Evolutionary conservation across 345 rosid species (phyloP), one percentile per base, ranked within the genome.

Genomic region (Hibiscus mutabilis): DNA sequence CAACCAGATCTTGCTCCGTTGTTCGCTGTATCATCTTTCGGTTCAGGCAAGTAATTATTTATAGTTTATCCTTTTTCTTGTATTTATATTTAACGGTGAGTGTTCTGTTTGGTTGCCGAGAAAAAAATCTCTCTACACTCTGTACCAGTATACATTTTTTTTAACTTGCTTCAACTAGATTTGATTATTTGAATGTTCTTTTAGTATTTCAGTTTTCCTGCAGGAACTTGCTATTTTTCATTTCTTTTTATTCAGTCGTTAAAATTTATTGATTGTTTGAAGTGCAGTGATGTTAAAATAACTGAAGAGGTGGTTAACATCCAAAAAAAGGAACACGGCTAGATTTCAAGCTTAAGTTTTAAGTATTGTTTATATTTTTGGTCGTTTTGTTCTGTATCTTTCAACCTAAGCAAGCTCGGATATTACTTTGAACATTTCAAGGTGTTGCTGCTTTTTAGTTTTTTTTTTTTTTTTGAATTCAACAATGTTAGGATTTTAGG

Each of bases 391-490:
- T 59, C 63, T 29, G 22, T 74, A 2, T 71, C 86, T 80, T 82
- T 53, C 29, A 80, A 72, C 65, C 68, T 74, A 84, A 78, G 85
- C 29, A 73, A 81, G 57, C 44, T 25, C 76, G 66, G 59, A 77
- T 77, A 64, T 75, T 72, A 58, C 35, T 9, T 16, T 74, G 35
- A 1, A 70, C 16, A 47, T 37, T 66, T 60, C 72, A 72, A 49
- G 21, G 69, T 2, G 19, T 66, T 66, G 22, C 13, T 2, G 56
- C 1, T 7, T 1, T 65, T 35, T 64, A 18, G 6, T n/a, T 21
- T 42, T 11, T 7, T 60, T 21, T 6, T 2, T 16, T 42, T 40
- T 10, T 6, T 60, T 42, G 25, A 14, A 66, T 44, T 76, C 27
- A 14, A 24, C 55, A 29, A 53, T 47, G 55, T 65, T 57, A 35